phyloP scores from a whole-genome alignment of 257 asterid species.

The Capsicum chinense region DNA sequence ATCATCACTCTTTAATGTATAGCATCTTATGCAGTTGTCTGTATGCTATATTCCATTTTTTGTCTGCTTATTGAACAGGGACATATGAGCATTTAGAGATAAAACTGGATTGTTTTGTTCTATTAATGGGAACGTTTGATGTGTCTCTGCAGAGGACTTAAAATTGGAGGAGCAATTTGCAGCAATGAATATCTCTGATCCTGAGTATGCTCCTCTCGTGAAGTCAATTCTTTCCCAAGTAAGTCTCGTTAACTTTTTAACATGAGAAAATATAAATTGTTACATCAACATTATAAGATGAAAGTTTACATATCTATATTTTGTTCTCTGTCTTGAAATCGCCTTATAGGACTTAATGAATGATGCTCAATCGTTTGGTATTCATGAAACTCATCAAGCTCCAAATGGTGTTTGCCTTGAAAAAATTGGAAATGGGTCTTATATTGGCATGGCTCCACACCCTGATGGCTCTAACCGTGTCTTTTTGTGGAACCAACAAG shows the following conservation, averaged over 20 bases:
- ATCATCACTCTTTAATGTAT: conserved; percentile 27
- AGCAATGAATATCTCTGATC: conserved; percentile 65
- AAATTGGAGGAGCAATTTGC: conserved; percentile 51
- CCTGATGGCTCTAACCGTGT: conserved; percentile 87
- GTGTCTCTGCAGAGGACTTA: conserved; percentile 58
- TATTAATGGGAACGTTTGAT: conserved; percentile 66
- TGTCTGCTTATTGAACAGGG: conserved; percentile 16
- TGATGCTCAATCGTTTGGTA: conserved; percentile 35
- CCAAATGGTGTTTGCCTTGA: conserved; percentile 79
- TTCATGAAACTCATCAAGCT: conserved; percentile 44
- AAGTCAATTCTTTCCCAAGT: conserved; percentile 76
- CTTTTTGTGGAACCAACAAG: conserved; percentile 80
- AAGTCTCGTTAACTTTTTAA: conserved; percentile 31
- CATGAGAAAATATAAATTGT: not conserved
- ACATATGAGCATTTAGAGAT: conserved; percentile 55
- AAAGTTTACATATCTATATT: not conserved
- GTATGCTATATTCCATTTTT: not conserved
- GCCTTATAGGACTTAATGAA: not conserved
- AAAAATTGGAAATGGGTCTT: conserved; percentile 73
- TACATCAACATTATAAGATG: not conserved
- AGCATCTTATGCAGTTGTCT: conserved; percentile 13
- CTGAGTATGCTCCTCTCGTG: conserved; percentile 67
- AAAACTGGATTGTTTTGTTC: conserved; percentile 52
- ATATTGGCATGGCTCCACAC: conserved; percentile 75
- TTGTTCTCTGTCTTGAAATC: conserved; percentile 1